Evolutionary conservation across 345 rosid species (phyloP).

Genomic region (Gossypium arboreum): DNA sequence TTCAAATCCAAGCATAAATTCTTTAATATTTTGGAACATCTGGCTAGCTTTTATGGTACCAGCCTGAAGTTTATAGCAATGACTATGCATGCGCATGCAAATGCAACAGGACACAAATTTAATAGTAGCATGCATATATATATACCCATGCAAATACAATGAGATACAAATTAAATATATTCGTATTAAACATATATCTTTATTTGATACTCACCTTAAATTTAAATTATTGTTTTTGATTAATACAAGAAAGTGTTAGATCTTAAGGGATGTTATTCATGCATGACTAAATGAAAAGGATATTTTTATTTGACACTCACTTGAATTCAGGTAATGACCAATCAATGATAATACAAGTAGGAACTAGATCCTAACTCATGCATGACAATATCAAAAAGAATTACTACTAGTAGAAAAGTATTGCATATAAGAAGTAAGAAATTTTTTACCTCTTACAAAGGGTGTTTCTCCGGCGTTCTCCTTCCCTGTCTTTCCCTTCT

Average conservation of each 20-base stretch:
- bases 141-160: neutral
- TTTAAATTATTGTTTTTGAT: no score
- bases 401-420: neutral
- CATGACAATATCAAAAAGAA: neutral
- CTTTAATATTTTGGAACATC: no score
- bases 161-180: no score
- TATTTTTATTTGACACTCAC: no score
- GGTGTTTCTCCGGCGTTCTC: constrained; percentile 61
- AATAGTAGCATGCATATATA: neutral
- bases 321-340: no score
- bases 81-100: neutral
- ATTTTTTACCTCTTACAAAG: constrained; percentile 37
- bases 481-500: constrained; percentile 94
- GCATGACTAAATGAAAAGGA: no score
- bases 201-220: no score
- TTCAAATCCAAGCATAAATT: no score
- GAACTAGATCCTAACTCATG: neutral
- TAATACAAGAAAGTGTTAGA: no score
- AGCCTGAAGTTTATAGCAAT: neutral
- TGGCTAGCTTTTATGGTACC: no score
- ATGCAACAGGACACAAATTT: neutral
- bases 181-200: no score
- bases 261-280: no score
- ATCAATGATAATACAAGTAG: neutral
- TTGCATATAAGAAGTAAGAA: neutral